phyloP scores from a whole-genome alignment of 176 grass and related monocot species.

The Eremochloa ophiuroides region DNA sequence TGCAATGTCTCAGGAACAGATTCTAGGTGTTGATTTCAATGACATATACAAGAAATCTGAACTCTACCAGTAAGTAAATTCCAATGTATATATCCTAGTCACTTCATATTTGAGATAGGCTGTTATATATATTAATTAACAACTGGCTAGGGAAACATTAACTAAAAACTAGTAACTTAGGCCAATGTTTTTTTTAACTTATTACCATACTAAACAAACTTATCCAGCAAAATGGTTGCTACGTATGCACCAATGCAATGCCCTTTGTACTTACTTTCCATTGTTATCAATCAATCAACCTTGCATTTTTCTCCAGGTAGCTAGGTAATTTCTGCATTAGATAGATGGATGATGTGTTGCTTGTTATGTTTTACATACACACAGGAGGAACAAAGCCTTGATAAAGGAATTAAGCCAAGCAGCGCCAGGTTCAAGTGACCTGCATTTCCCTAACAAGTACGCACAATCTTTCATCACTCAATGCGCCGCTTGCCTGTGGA shows the following conservation, averaged over 20 bases:
- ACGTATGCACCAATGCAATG: too few species aligned
- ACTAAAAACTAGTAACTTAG: too few species aligned
- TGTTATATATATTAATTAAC: neutral
- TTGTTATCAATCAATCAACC: too few species aligned
- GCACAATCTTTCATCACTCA: conserved; percentile 57
- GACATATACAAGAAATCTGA: conserved; percentile 75
- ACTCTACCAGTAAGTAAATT: conserved; percentile 61
- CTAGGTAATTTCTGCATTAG: conserved; percentile 4
- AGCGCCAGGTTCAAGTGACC: conserved; percentile 49
- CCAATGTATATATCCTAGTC: neutral
- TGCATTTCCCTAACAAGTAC: conserved; percentile 61
- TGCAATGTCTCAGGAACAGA: conserved; percentile 49
- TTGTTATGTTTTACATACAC: conserved; percentile 14
- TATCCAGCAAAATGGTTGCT: too few species aligned
- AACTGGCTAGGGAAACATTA: conserved; percentile 3
- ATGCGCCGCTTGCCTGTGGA: conserved; percentile 83
- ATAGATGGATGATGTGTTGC: neutral
- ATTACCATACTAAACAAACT: too few species aligned
- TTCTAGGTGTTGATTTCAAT: conserved; percentile 55
- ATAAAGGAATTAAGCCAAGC: conserved; percentile 66
- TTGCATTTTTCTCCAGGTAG: too few species aligned
- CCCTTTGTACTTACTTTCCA: too few species aligned
- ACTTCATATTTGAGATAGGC: too few species aligned
- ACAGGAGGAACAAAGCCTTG: conserved; percentile 64
- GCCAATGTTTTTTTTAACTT: too few species aligned